These are phyloP conservation scores for Apostasia shenzhenica DNA, from an alignment of 106 monocot genomes.

Conservation along the genomic window DNA sequence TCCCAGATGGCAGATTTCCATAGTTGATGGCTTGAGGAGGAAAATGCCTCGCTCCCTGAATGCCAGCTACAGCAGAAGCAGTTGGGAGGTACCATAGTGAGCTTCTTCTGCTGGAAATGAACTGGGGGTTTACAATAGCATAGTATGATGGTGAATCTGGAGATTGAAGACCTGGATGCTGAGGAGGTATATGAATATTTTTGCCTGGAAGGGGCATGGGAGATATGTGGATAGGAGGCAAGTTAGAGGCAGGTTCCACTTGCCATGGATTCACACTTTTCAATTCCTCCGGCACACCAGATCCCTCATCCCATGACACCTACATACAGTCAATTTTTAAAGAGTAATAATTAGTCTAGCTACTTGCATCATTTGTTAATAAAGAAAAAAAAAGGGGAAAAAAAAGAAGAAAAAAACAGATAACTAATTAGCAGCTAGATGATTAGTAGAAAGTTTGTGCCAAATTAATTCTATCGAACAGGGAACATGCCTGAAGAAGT, in stretches of 20 bases:
- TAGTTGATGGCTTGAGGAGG: conserved; percentile 14
- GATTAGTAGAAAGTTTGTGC: neutral
- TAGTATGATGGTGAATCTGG: neutral
- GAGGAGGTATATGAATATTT: conserved; percentile 26
- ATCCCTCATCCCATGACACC: conserved; percentile 64
- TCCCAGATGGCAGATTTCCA: conserved; percentile 7
- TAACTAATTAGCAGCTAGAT: neutral
- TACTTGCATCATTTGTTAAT: too few relatives aligned
- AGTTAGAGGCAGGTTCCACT: conserved; percentile 50
- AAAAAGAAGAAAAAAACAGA: neutral
- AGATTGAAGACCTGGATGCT: conserved; percentile 14
- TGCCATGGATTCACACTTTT: conserved; percentile 60
- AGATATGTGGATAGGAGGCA: conserved; percentile 28
- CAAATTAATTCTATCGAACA: neutral
- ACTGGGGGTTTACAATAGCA: too few relatives aligned
- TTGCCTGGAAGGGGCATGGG: conserved; percentile 55
- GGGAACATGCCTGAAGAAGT: conserved; percentile 32
- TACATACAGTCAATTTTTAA: conserved; percentile 10
- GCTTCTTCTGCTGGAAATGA: conserved; percentile 6
- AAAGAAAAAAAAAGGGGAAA: neutral
- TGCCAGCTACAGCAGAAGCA: neutral
- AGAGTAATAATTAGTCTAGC: neutral
- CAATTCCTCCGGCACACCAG: conserved; percentile 57
- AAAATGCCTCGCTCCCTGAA: conserved; percentile 35
- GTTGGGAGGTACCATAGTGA: conserved; percentile 4